Base-by-base conservation (phyloP, 2,329 filamentous ascomycete genomes). In the Penicillium decumbens region DNA sequence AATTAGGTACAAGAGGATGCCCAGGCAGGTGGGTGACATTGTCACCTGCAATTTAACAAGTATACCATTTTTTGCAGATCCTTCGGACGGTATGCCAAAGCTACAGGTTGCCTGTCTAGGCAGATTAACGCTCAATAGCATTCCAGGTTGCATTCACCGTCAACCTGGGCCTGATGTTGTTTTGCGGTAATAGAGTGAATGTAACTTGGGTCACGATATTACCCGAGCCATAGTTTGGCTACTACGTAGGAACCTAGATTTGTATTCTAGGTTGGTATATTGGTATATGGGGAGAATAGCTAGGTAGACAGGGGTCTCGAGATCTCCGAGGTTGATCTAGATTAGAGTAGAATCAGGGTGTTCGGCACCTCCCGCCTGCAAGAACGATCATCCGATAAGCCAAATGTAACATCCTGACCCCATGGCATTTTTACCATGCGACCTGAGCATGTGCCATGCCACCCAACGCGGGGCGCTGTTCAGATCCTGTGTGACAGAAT, bases 331-430 rank as follows among this genome's bases (percentile, higher is more conserved):
- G 20, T 23, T 23, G 20, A 23, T 23, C 20, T 2, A 13, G 50
- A 45, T 51, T 12, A 35, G 23, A 43, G 27, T n/a, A 10, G 6
- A 28, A 12, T 37, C 33, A 39, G 29, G 39, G 29, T 37, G 12
- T 23, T 41, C 30, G 12, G 20, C 40, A 29, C 39, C 15, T 38
- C 43, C 25, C 28, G 40, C 40, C 41, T 53, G 51, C 51, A 57
- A 49, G 50, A 55, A 59, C 48, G 32, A 49, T 52, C 43, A 46
- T 40, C 44, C 47, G 48, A 43, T 46, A n/a, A 25, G 30, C 32
- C 46, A 49, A 40, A 57, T 59, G 54, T 59, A 57, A 57, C 56
- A 53, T 42, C n/a, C 28, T 38, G 15, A 37, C 4, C 33, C 33
- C 18, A 37, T 37, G 33, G 15, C 8, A 18, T 37, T 23, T 12